These are phyloP conservation scores for Allium sativum DNA, from an alignment of 106 monocot genomes.

Conservation along the genomic window DNA sequence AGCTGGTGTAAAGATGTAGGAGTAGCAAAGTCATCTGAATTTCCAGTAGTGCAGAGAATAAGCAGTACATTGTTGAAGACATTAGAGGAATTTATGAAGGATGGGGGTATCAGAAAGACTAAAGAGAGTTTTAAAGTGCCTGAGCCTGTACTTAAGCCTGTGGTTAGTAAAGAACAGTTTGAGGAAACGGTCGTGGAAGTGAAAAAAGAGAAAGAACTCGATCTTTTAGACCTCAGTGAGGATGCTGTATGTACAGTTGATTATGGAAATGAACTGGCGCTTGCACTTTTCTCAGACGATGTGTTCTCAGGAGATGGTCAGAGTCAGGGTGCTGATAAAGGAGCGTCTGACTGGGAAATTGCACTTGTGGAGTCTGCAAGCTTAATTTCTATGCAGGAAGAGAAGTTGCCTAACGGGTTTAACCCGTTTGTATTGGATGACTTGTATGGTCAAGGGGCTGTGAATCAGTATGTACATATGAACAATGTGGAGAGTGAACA, in stretches of 20 bases:
- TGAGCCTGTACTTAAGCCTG: slow-evolving; percentile 15
- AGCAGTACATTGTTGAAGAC: slow-evolving; percentile 59
- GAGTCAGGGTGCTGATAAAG: slow-evolving; percentile 48
- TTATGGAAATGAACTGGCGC: slow-evolving; percentile 43
- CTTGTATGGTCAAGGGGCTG: slow-evolving; percentile 66
- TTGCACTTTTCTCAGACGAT: slow-evolving; percentile 51
- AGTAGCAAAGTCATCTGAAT: slow-evolving; percentile 69
- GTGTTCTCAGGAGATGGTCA: slow-evolving; percentile 57
- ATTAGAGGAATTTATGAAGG: slow-evolving; percentile 77
- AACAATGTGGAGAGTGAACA: slow-evolving; percentile 69
- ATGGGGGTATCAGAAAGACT: slow-evolving; percentile 26
- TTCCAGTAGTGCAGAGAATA: slow-evolving; percentile 68
- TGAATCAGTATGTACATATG: slow-evolving; percentile 68
- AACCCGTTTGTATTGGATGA: slow-evolving; percentile 52
- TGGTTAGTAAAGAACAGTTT: slow-evolving; percentile 11
- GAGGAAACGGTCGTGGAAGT: slow-evolving; percentile 16
- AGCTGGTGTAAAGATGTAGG: slow-evolving; percentile 73
- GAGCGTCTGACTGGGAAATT: slow-evolving; percentile 73
- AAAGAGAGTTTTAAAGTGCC: background rate
- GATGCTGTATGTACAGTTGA: slow-evolving; percentile 37
- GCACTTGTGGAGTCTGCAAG: slow-evolving; percentile 67
- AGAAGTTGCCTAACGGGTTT: slow-evolving; percentile 43
- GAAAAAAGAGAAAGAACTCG: slow-evolving; percentile 11
- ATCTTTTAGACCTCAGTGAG: slow-evolving; percentile 61
- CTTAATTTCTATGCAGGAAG: slow-evolving; percentile 63